Evolutionary conservation across 2,329 filamentous ascomycete genomes (phyloP).

Genomic region (Amphichorda felina): DNA sequence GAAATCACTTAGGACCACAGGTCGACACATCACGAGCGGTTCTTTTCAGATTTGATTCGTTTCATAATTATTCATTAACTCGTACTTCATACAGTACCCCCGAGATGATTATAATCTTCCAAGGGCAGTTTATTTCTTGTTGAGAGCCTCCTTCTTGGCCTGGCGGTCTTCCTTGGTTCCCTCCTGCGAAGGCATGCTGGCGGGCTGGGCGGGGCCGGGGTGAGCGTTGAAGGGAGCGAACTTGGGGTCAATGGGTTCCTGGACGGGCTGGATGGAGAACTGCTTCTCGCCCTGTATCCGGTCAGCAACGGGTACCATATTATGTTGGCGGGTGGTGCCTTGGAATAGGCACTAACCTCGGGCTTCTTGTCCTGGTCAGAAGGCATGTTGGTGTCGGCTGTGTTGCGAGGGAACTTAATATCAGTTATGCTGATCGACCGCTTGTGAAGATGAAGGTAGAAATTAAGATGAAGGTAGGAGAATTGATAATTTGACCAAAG

Average conservation of each 20-base stretch:
- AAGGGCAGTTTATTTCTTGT: conserved; percentile 29
- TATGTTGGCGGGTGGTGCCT: neutral
- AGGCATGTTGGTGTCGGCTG: conserved; percentile 1
- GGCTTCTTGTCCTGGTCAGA: conserved; percentile 3
- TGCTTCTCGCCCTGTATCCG: conserved; percentile 25
- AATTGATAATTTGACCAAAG: no score
- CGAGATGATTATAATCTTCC: no score
- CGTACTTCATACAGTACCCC: no score
- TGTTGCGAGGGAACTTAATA: neutral
- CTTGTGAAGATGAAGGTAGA: no score
- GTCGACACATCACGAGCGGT: no score
- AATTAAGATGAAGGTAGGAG: no score
- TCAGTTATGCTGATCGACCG: no score
- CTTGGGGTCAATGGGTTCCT: conserved; percentile 29
- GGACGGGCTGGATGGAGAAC: conserved; percentile 32
- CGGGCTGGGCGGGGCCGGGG: conserved; percentile 44
- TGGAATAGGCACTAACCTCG: neutral
- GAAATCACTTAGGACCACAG: no score
- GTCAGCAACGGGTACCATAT: neutral
- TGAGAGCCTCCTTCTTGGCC: conserved; percentile 53
- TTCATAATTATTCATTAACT: no score
- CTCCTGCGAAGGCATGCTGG: conserved; percentile 41
- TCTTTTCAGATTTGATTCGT: no score
- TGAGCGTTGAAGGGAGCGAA: conserved; percentile 40
- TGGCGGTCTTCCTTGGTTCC: conserved; percentile 58